phyloP scores from a whole-genome alignment of 2,329 filamentous ascomycete species.

The Nemania diffusa region DNA sequence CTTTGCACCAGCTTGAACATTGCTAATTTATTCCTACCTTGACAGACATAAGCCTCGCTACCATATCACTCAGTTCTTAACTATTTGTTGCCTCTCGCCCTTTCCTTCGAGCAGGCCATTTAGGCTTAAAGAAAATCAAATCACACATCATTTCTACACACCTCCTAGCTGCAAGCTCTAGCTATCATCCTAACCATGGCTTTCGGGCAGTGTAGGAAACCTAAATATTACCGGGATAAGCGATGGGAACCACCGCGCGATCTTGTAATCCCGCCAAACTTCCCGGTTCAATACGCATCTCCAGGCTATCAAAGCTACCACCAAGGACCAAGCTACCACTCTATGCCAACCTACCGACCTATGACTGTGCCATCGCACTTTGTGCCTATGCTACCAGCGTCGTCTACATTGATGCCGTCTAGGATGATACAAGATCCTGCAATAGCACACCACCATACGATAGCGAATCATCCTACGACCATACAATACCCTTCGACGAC shows the following conservation, averaged over 20 bases:
- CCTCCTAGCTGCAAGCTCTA: background rate
- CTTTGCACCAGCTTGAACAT: background rate
- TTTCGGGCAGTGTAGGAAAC: background rate
- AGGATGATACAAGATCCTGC: background rate
- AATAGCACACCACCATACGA: background rate
- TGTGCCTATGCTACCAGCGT: background rate
- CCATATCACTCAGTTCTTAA: background rate
- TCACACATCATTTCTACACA: background rate
- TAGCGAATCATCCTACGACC: background rate
- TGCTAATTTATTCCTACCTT: background rate
- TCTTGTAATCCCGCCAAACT: conserved; percentile 9
- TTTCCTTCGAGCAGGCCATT: background rate
- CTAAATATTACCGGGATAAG: conserved; percentile 14
- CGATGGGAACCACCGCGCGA: conserved; percentile 25
- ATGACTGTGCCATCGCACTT: background rate
- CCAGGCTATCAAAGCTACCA: background rate
- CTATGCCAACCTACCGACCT: conserved; percentile 7
- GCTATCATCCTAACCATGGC: background rate
- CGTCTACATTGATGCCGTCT: background rate
- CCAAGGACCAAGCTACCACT: background rate
- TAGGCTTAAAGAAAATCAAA: background rate
- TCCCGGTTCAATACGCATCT: background rate
- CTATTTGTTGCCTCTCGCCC: background rate
- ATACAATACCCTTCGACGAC: too few species aligned
- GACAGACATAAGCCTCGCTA: background rate